Base-by-base conservation (phyloP, 306 rosid species). In the Pterocarpus macrocarpus region DNA sequence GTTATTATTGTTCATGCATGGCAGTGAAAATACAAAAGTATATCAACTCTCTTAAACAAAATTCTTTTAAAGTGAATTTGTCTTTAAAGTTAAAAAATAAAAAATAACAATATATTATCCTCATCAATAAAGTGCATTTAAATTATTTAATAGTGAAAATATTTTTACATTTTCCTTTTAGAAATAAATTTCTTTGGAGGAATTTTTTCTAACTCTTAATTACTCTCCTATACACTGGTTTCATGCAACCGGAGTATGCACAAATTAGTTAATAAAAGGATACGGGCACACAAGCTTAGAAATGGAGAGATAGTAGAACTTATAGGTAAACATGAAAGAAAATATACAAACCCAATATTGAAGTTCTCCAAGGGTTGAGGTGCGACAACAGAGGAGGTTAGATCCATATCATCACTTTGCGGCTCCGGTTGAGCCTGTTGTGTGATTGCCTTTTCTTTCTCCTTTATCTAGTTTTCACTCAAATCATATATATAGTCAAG, bases 401-500 rank as follows among this genome's bases (percentile, higher is more conserved):
- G 57, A 47, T 85, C 80, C 76, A 87, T 14, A 65, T 55, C 72
- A 22, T 84, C 76, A 53, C 33, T 76, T 13, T 84, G 94, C 74
- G 41, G 83, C 38, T 85, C 89, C 73, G 43, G 22, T 62, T 67
- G 86, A 36, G 87, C 73, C 58, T 73, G 82, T 80, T 83, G 81
- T 35, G 81, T 77, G 44, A 68, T 8, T 67, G 33, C 80, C 75
- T 88, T 92, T 80, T 92, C 97, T 83, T 73, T 94, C 83, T 92
- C 92, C 77, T 85, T 92, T 55, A 90, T 89, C 94, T 90, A 52
- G 4, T 63, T 80, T 78, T 45, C 45, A 41, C 14, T 44, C 57
- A 73, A 63, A 49, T n/a, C 32, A 78, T 8, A 22, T 6, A 6
- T 43, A 13, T 8, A 17, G 1, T n/a, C 7, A 56, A 2, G 3